Percentiles rank a stretch among this genome's conserved stretches.
These are phyloP conservation scores for Tricholoma matsutake DNA, from an alignment of 768 basidiomycete genomes.

Conservation along the genomic window DNA sequence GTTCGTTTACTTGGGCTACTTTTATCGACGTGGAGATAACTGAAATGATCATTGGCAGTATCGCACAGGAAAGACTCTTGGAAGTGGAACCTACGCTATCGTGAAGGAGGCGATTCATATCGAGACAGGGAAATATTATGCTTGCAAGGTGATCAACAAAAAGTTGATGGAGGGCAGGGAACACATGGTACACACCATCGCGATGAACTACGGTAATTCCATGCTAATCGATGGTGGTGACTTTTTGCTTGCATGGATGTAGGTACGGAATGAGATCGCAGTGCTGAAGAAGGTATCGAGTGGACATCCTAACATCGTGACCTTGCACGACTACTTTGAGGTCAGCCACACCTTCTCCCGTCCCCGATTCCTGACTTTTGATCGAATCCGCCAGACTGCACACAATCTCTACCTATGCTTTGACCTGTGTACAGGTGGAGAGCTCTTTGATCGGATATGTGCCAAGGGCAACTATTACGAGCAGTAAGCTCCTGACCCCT, in stretches of 20 bases:
- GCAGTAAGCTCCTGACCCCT: constrained; percentile 48
- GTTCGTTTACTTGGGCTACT: constrained; percentile 22
- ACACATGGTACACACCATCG: constrained; percentile 73
- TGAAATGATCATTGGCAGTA: constrained; percentile 45
- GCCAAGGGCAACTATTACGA: constrained; percentile 97
- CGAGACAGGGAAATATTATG: constrained; percentile 89
- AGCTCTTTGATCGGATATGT: constrained; percentile 99
- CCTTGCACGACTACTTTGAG: constrained; percentile 95
- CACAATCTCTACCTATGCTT: constrained; percentile 94
- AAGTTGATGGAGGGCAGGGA: constrained; percentile 97
- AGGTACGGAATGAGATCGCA: constrained; percentile 97
- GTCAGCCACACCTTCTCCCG: constrained; percentile 33
- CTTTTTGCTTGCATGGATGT: neutral
- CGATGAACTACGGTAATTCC: constrained; percentile 7
- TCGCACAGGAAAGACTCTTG: constrained; percentile 83
- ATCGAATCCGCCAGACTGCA: constrained; percentile 52
- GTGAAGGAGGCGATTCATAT: constrained; percentile 95
- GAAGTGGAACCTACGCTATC: constrained; percentile 92
- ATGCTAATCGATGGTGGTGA: neutral
- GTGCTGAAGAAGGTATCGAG: constrained; percentile 93
- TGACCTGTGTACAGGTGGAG: constrained; percentile 95
- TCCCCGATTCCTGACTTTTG: constrained; percentile 1
- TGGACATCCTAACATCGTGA: constrained; percentile 88
- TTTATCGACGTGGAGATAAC: constrained; percentile 4
- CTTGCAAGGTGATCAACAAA: constrained; percentile 99